These are phyloP conservation scores for Gossypium sturtianum DNA, from an alignment of 345 rosid genomes.

Conservation along the genomic window DNA sequence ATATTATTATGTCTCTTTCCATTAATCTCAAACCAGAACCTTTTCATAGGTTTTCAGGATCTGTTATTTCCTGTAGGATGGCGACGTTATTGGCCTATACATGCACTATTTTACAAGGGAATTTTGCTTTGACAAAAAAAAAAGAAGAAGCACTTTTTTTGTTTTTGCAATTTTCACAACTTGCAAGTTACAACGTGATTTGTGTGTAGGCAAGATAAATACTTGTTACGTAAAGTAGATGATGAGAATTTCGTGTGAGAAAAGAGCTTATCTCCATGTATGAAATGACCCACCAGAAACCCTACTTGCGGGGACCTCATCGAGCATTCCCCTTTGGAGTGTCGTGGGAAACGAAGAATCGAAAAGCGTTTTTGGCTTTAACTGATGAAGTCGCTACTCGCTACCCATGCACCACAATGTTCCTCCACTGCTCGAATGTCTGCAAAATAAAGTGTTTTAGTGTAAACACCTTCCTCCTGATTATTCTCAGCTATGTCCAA, in stretches of 20 bases:
- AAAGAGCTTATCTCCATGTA: not conserved
- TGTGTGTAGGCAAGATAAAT: not conserved
- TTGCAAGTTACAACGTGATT: not conserved
- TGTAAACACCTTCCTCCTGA: not conserved
- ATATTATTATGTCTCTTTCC: not conserved
- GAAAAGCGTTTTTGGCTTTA: not conserved
- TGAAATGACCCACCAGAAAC: not conserved
- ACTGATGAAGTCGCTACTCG: not conserved
- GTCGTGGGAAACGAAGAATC: not conserved
- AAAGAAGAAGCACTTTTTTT: not conserved
- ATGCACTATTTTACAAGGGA: not conserved
- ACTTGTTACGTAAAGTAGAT: not conserved
- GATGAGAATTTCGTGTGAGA: not conserved
- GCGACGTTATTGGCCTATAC: not conserved
- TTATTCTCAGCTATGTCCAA: constrained; percentile 1
- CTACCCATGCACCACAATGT: not conserved
- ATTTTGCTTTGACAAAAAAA: not conserved
- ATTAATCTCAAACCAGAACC: not conserved
- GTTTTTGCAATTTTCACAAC: not conserved
- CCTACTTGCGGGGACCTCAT: not conserved
- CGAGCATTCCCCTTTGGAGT: not conserved
- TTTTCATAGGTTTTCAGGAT: not conserved
- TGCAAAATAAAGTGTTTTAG: not conserved
- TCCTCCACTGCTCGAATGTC: not conserved
- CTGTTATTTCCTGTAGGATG: not conserved